Evolutionary conservation across 2,329 filamentous ascomycete genomes (phyloP).

Genomic region (Pyricularia sp.): DNA sequence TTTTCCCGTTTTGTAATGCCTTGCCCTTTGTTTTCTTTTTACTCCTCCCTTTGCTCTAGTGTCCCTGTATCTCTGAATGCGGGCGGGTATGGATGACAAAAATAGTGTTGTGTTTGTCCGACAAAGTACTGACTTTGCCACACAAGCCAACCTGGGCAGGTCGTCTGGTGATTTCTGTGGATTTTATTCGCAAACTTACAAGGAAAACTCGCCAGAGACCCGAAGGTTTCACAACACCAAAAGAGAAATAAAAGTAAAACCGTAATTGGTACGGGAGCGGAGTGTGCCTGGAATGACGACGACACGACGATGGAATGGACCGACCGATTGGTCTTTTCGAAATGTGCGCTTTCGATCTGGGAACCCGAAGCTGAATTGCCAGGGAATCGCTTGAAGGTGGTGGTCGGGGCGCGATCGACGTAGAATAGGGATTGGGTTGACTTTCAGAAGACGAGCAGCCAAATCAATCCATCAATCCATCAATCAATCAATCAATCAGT

Average conservation of each 20-base stretch:
- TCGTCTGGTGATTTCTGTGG: background rate
- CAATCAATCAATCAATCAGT: background rate
- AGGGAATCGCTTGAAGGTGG: background rate
- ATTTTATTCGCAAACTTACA: background rate
- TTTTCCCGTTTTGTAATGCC: background rate
- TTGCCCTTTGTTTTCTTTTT: background rate
- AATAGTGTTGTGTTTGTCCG: slow-evolving; percentile 1
- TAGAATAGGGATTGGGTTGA: background rate
- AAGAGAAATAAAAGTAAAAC: background rate
- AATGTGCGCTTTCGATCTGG: background rate
- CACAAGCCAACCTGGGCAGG: background rate
- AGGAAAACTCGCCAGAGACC: background rate
- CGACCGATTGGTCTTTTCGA: background rate
- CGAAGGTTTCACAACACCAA: background rate
- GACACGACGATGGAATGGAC: background rate
- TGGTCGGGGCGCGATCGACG: background rate
- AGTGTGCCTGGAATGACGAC: background rate
- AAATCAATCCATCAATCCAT: background rate
- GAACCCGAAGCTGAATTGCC: background rate
- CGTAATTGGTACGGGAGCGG: background rate
- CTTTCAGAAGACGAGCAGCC: background rate
- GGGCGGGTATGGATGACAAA: background rate
- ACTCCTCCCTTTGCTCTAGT: background rate
- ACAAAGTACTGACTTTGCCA: background rate
- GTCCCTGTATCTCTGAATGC: background rate